These are phyloP conservation scores for Pichia sp. DNA, from an alignment of 1,139 yeast species.

Conservation along the genomic window DNA sequence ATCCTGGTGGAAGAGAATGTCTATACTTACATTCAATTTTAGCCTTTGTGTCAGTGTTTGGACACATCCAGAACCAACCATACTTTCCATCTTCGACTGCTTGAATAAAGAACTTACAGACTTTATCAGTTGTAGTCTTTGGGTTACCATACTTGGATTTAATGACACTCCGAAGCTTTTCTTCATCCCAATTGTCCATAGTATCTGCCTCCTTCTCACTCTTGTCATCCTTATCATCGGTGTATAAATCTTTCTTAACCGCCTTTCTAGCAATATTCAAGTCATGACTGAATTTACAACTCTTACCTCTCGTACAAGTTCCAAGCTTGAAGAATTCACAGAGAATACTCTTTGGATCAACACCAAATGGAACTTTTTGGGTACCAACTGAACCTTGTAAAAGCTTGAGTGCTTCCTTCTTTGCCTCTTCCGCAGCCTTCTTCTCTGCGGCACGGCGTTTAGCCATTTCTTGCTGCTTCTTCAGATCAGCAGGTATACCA, in stretches of 20 bases:
- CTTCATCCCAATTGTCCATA: constrained; percentile 98
- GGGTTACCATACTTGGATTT: constrained; percentile 91
- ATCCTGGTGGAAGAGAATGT: constrained; percentile 97
- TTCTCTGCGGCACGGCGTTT: constrained; percentile 76
- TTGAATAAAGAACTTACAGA: constrained; percentile 89
- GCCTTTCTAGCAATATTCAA: constrained; percentile 79
- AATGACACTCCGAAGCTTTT: constrained; percentile 80
- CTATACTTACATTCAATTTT: constrained; percentile 72
- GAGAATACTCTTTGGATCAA: constrained; percentile 89
- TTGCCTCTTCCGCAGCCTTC: constrained; percentile 86
- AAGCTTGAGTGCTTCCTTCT: constrained; percentile 75
- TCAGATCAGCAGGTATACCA: constrained; percentile 53
- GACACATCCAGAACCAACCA: constrained; percentile 99
- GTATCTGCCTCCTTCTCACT: constrained; percentile 63
- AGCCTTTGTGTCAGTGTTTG: constrained; percentile 68
- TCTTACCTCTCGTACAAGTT: constrained; percentile 76
- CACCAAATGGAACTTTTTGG: constrained; percentile 94
- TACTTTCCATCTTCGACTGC: constrained; percentile 97
- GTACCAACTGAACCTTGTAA: constrained; percentile 58
- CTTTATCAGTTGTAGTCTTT: constrained; percentile 88
- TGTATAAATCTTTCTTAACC: constrained; percentile 84
- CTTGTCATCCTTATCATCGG: constrained; percentile 60
- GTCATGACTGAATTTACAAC: constrained; percentile 95
- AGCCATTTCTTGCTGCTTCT: constrained; percentile 71
- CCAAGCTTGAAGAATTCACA: constrained; percentile 92